These are phyloP conservation scores for Eimeria zaria DNA, from an alignment of 169 alveolate species.

Conservation along the genomic window DNA sequence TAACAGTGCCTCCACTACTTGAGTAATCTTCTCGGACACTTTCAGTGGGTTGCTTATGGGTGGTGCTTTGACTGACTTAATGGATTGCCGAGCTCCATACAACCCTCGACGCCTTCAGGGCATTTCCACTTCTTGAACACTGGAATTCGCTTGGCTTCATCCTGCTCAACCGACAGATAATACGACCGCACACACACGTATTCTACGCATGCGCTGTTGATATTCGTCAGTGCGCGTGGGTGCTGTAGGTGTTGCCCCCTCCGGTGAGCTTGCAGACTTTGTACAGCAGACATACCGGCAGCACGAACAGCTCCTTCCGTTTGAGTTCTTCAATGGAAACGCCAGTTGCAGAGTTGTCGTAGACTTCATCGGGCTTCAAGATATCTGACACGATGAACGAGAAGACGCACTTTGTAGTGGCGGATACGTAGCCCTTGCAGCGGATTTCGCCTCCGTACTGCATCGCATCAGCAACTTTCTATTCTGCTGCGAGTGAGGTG, in stretches of 20 bases:
- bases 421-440: constrained; percentile 79
- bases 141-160: constrained; percentile 79
- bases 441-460: constrained; percentile 80
- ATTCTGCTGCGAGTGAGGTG: neutral
- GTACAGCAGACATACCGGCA: constrained; percentile 53
- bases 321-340: constrained; percentile 28
- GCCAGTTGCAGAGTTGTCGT: constrained; percentile 78
- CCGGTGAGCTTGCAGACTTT: neutral
- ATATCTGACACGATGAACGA: constrained; percentile 71
- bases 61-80: constrained; percentile 26
- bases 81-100: constrained; percentile 80
- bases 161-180: constrained; percentile 35
- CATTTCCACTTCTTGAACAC: constrained; percentile 75
- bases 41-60: neutral
- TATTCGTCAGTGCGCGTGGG: neutral
- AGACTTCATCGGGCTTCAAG: constrained; percentile 40
- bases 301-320: constrained; percentile 66
- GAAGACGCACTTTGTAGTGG: constrained; percentile 77
- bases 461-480: neutral
- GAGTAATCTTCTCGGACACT: neutral
- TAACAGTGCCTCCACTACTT: neutral
- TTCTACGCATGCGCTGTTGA: neutral
- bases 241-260: neutral
- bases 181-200: neutral
- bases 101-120: constrained; percentile 69